These are phyloP conservation scores for Vinca minor DNA, from an alignment of 257 asterid species.

Conservation along the genomic window DNA sequence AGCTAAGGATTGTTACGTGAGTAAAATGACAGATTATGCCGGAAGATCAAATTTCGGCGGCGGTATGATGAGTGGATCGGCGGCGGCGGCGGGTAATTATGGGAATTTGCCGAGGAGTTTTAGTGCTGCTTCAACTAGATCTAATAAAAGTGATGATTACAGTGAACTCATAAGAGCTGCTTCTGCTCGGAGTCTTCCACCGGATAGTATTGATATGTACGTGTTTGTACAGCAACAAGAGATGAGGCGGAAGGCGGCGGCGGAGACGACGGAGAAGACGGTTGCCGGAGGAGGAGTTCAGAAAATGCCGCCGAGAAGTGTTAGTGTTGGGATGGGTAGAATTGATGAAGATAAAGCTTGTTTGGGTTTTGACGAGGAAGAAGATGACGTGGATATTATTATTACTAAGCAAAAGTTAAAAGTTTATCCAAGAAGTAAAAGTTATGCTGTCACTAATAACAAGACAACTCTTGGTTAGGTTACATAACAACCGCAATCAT, in stretches of 20 bases:
- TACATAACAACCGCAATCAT: too few relatives aligned
- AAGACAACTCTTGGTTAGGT: slow-evolving; percentile 5
- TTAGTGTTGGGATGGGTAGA: slow-evolving; percentile 70
- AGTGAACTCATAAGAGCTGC: slow-evolving; percentile 55
- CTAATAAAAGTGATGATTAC: slow-evolving; percentile 36
- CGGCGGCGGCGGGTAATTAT: slow-evolving; percentile 2
- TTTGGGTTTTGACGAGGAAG: slow-evolving; percentile 34
- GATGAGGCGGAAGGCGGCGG: slow-evolving; percentile 8
- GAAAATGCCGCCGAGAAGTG: slow-evolving; percentile 52
- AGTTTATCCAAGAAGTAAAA: slow-evolving; percentile 50
- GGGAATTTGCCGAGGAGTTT: slow-evolving; percentile 25
- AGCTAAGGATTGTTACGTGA: slow-evolving; percentile 33
- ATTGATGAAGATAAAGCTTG: slow-evolving; percentile 75
- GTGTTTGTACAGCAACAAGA: slow-evolving; percentile 27
- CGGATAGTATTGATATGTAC: slow-evolving; percentile 18
- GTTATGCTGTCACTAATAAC: slow-evolving; percentile 46
- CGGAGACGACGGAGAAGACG: background rate
- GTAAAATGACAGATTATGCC: slow-evolving; percentile 23
- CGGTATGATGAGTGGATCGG: slow-evolving; percentile 3
- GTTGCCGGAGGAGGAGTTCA: background rate
- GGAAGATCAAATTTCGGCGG: slow-evolving; percentile 3
- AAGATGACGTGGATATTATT: background rate
- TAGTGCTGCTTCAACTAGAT: slow-evolving; percentile 36
- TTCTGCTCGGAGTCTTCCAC: slow-evolving; percentile 28
- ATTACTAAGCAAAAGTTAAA: slow-evolving; percentile 16